Conservation (phyloP, 306 rosid genomes). For the Glycine latifolia region DNA sequence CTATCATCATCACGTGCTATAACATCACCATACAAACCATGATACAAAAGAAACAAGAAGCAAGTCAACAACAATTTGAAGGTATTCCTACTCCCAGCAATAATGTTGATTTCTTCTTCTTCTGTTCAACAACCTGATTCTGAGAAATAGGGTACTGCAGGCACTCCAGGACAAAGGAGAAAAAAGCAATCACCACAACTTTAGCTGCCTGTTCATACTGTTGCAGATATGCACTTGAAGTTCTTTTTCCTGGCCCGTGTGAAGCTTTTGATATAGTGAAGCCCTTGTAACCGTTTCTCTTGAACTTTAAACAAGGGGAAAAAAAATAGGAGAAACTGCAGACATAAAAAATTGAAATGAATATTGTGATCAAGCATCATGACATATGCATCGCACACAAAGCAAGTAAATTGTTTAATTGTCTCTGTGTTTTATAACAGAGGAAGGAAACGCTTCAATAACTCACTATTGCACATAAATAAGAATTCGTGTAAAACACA, state of each 20-base stretch:
- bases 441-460: no score
- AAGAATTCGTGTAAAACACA: no score
- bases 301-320: neutral
- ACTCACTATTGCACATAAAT: no score
- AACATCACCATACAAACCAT: slow-evolving; percentile 16
- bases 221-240: neutral
- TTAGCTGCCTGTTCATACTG: neutral
- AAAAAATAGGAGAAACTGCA: no score
- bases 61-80: slow-evolving; percentile 1
- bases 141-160: neutral
- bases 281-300: neutral
- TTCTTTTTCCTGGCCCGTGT: neutral
- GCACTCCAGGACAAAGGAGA: neutral
- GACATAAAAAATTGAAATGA: no score
- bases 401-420: no score
- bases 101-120: slow-evolving; percentile 15
- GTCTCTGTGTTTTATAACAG: no score
- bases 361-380: no score
- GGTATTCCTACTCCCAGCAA: neutral
- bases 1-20: slow-evolving; percentile 13
- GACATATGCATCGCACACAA: no score
- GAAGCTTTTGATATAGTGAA: neutral
- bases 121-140: neutral
- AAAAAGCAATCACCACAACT: neutral
- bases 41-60: neutral